These are phyloP conservation scores for Leccinum arenicola DNA, from an alignment of 768 basidiomycete species.

Conservation along the genomic window DNA sequence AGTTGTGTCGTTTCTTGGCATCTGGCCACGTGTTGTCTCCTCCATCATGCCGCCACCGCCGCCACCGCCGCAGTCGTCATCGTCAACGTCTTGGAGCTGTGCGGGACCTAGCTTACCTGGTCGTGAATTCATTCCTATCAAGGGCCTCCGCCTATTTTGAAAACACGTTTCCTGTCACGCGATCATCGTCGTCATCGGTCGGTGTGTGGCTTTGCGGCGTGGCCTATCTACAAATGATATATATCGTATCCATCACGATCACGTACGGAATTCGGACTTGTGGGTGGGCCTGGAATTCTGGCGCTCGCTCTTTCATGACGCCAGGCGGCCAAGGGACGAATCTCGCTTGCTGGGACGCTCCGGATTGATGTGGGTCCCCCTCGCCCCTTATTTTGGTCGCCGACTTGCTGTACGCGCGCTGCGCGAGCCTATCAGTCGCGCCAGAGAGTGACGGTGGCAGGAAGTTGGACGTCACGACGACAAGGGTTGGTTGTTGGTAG, in stretches of 20 bases:
- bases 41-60: neutral
- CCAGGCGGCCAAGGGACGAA: neutral
- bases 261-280: neutral
- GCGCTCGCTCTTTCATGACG: neutral
- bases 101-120: neutral
- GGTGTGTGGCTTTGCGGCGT: neutral
- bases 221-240: neutral
- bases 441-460: neutral
- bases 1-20: neutral
- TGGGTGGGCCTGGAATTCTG: neutral
- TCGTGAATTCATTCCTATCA: neutral
- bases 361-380: neutral
- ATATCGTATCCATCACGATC: neutral
- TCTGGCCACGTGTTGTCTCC: neutral
- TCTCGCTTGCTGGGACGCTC: neutral
- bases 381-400: neutral
- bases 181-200: neutral
- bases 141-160: neutral
- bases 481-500: neutral
- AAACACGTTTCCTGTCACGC: neutral
- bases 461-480: neutral
- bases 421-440: neutral
- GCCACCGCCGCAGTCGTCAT: neutral
- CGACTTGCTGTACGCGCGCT: neutral
- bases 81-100: neutral